Evolutionary conservation across 2,329 filamentous ascomycete species (phyloP).

Genomic region (Colletotrichum limetticola): DNA sequence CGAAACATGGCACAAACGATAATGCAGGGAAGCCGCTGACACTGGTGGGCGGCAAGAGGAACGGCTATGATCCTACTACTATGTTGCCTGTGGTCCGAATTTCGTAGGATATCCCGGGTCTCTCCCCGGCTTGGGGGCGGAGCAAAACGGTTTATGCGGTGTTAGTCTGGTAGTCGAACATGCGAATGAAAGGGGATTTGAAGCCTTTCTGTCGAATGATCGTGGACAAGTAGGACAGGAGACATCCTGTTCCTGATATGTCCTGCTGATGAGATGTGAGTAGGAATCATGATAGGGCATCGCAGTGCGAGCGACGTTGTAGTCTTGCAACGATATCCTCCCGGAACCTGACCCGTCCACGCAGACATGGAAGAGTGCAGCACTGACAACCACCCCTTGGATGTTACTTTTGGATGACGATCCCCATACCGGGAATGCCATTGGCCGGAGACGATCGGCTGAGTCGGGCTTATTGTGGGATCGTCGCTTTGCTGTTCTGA

Average conservation of each 20-base stretch:
- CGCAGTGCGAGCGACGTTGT: background rate
- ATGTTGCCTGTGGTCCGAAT: conserved; percentile 8
- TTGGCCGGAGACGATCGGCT: conserved; percentile 23
- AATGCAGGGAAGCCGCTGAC: conserved; percentile 18
- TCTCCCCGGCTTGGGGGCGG: background rate
- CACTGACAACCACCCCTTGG: conserved; percentile 2
- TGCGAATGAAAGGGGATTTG: background rate
- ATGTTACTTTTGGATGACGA: conserved; percentile 19
- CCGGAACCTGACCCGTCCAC: conserved; percentile 1
- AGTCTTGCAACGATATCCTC: background rate
- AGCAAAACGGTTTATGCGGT: background rate
- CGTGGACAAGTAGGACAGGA: background rate
- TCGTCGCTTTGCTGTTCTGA: conserved; percentile 18
- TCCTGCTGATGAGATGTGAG: conserved; percentile 10
- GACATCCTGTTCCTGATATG: conserved; percentile 21
- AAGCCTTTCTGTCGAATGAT: background rate
- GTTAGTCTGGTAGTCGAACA: background rate
- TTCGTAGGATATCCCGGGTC: background rate
- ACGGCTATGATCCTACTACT: conserved; percentile 14
- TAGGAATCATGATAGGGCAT: conserved; percentile 6
- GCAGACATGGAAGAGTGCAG: background rate
- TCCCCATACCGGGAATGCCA: conserved; percentile 6
- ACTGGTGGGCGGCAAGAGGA: background rate
- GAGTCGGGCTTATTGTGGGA: conserved; percentile 33
- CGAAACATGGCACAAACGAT: background rate